phyloP scores from a whole-genome alignment of 2,329 filamentous ascomycete genomes.

The Botrytis medusae region DNA sequence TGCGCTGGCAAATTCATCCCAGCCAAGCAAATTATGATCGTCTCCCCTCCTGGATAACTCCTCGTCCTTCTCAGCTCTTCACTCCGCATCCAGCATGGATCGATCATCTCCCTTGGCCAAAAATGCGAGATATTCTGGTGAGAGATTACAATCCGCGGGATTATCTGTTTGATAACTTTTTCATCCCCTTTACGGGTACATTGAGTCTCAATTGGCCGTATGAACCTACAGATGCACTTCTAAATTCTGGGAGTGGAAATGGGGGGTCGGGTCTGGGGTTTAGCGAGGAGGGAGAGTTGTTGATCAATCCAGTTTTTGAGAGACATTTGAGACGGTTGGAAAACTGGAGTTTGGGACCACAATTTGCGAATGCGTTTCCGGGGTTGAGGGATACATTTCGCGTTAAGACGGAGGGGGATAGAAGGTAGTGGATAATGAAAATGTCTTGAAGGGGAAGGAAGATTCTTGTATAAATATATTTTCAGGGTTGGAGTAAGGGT shows the following conservation, averaged over 20 bases:
- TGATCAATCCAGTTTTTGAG: conserved; percentile 87
- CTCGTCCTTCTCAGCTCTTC: conserved; percentile 64
- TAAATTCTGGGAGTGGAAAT: conserved; percentile 55
- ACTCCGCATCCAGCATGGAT: conserved; percentile 76
- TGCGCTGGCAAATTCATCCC: conserved; percentile 82
- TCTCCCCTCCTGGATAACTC: conserved; percentile 71
- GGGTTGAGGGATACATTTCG: conserved; percentile 48
- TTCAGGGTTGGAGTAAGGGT: not conserved
- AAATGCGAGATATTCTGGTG: conserved; percentile 68
- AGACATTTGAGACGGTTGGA: conserved; percentile 70
- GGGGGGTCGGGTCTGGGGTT: conserved; percentile 50
- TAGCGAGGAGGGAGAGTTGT: conserved; percentile 58
- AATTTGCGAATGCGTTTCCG: conserved; percentile 67
- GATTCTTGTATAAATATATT: not conserved
- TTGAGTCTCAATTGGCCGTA: conserved; percentile 84
- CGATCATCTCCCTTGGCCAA: conserved; percentile 77
- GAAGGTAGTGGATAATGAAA: conserved; percentile 21
- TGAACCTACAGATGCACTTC: conserved; percentile 67
- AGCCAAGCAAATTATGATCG: conserved; percentile 77
- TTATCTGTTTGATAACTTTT: conserved; percentile 76
- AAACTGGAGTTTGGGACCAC: conserved; percentile 78
- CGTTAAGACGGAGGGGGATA: conserved; percentile 35
- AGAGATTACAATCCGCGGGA: conserved; percentile 48
- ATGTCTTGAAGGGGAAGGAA: not conserved
- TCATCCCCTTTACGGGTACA: conserved; percentile 76